Base-by-base conservation (phyloP, 495 filamentous ascomycete genomes). In the Penicillium canescens region DNA sequence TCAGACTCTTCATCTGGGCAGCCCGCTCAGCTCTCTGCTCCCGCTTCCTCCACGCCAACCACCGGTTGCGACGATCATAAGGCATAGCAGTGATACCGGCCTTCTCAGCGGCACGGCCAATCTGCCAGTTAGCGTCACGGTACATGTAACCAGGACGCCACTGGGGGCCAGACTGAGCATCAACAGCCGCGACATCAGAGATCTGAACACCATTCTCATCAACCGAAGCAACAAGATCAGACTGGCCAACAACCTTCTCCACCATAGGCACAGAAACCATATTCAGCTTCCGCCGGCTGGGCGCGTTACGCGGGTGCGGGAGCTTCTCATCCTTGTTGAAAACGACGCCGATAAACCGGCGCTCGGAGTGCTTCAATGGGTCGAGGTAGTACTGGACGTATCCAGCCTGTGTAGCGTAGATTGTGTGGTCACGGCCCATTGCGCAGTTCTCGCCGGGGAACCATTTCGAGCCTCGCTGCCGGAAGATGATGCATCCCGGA, bases 341-440 rank as follows among this genome's bases (percentile, higher is more conserved):
- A 13, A 86, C 87, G 44, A 99, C 84, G 42, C 94, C 94, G 66
- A 99, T 99, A 72, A 88, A 98, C 66, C 91, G 86, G 41, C 91
- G 82, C 42, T 88, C 88, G 1, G 91, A 86, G 65, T 96, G 89
- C 28, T 74, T 78, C 44, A 77, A 62, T 2, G 91, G 92, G 60
- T 97, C 92, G 51, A 85, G 83, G 77, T 99, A 99, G 78, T 96
- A 99, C 56, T 91, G 90, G 42, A 99, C 94, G 72, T 92, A 98
- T 39, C 94, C 94, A 11, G 87, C 75, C 33, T 86, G 77, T 31
- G 82, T 82, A 35, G 94, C 89, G 69, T 88, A 96, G 76, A 99
- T 96, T 28, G 93, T 97, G 78, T 96, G 94, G 73, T 98, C 92
- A n/a, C 93, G 85, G 12, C 94, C 94, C 80, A 97, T 90, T 52